Base-by-base conservation (phyloP, 1,284 basidiomycete species). In the Fistulinella staudtii region DNA sequence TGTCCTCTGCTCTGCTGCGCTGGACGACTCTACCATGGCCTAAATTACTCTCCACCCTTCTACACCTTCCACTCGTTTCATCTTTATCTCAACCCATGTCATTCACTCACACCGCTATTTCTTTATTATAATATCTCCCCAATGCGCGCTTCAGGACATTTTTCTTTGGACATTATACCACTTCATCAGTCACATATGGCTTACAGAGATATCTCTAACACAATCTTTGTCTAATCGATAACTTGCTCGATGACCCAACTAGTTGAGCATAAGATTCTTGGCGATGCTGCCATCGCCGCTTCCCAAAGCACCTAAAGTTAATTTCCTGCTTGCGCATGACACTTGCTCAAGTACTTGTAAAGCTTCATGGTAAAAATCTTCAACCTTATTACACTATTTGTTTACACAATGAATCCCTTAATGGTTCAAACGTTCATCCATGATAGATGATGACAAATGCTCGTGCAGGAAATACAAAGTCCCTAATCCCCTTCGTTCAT, bases 401-500 rank as follows among this genome's bases (percentile, higher is more conserved):
- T n/a, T n/a, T n/a, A n/a, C n/a, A n/a, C n/a, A n/a, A n/a, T n/a
- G n/a, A n/a, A n/a, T n/a, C n/a, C n/a, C n/a, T n/a, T n/a, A n/a
- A n/a, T n/a, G n/a, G n/a, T n/a, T n/a, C n/a, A n/a, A n/a, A n/a
- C n/a, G n/a, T n/a, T n/a, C n/a, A 10, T 42, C 11, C 22, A 36
- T 23, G 22, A 20, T 24, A 35, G 42, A 47, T 39, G 25, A 20
- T 23, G 20, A 13, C 41, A 38, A 36, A 53, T 41, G 10, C 21
- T 31, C 18, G 10, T 8, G 18, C 6, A 36, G 7, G 15, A 40
- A 11, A 58, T 42, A 49, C 22, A 21, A 27, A 20, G 6, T 34
- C 22, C 28, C 31, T 60, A 85, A 53, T 88, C 85, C 29, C 79
- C 85, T 63, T 89, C 85, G 5, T 75, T 71, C 71, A 89, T 71